Percentiles rank a stretch among this genome's conserved stretches.
Conservation (phyloP, 768 basidiomycete genomes). For the Mycena chlorophos region DNA sequence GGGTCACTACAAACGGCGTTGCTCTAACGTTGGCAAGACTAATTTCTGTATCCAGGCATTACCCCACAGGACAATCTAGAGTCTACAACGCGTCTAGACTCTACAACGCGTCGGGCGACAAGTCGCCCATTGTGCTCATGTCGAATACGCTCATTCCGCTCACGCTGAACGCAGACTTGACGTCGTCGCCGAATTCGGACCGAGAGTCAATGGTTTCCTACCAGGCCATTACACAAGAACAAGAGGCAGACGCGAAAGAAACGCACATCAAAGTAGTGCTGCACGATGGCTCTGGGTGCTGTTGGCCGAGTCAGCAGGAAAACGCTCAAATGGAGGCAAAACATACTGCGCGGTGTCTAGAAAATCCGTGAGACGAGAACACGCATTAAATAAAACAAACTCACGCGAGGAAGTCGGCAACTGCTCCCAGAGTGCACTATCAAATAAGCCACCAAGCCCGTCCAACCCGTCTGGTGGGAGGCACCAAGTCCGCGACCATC, state of each 20-base stretch:
- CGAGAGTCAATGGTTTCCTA: slow-evolving; percentile 74
- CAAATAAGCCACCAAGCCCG: slow-evolving; percentile 86
- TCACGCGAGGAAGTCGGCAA: slow-evolving; percentile 85
- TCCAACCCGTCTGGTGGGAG: slow-evolving; percentile 98
- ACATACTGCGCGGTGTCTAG: no score
- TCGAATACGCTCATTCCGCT: slow-evolving; percentile 60
- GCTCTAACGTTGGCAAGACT: background rate
- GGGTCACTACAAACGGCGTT: background rate
- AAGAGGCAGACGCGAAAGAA: slow-evolving; percentile 1
- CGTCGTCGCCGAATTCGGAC: slow-evolving; percentile 77
- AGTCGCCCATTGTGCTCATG: slow-evolving; percentile 58
- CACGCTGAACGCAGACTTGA: slow-evolving; percentile 59
- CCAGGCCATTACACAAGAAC: slow-evolving; percentile 8
- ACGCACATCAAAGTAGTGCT: slow-evolving; percentile 93
- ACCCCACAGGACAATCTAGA: background rate
- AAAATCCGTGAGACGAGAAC: background rate
- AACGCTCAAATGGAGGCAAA: no score
- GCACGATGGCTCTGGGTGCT: slow-evolving; percentile 85
- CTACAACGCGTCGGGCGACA: slow-evolving; percentile 72
- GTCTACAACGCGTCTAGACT: slow-evolving; percentile 43
- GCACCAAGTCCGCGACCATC: slow-evolving; percentile 91
- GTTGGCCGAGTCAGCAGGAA: slow-evolving; percentile 14
- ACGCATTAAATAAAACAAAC: slow-evolving; percentile 29
- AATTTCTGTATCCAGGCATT: background rate
- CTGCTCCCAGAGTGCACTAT: slow-evolving; percentile 88